Evolutionary conservation across 345 rosid genomes (phyloP), one percentile per base, ranked within the genome.

Genomic region (Eucalyptus leucophloia): DNA sequence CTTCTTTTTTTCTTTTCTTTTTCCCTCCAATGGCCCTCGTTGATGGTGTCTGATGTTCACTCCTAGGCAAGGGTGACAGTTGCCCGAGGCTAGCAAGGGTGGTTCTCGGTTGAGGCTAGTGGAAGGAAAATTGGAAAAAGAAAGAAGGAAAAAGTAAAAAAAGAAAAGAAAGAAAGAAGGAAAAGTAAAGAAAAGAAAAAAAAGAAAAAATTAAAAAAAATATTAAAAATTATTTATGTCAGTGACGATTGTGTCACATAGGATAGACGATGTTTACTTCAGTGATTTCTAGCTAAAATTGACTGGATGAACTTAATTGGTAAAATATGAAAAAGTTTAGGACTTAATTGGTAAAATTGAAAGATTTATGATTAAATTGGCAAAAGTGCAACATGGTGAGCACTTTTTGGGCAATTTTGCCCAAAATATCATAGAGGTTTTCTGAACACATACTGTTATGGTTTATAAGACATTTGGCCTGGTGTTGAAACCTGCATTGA

Each of bases 181-280:
- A 56, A 56, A 56, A 24, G 62, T 23, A 24, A 56, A 56, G 30
- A 24, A 56, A 56, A 56, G 12, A 56, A 56, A 23, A 7, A 56
- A 23, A 56, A 56, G 1, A 56, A 56, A 54, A 23, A 24, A 9
- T 4, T 4, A 10, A 24, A 56, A 21, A 23, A 23, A 2, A 23
- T 9, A 23, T 56, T 56, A 24, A 56, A 56, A 56, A 56, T 56
- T 24, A 0, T 9, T 23, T 56, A 56, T 56, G 13, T 56, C 0
- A 0, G 3, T 23, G 30, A 11, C 1, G 6, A 26, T 0, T 24
- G 6, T 56, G 3, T 23, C 12, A 56, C 0, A 0, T 24, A 56
- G 13, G 62, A 56, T 56, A 24, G 1, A 56, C 0, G 2, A 10
- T 56, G 28, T 56, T 3, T 56, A 56, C 3, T 9, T 56, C 6